Evolutionary conservation across 2,329 filamentous ascomycete species (phyloP).

Genomic region (Escovopsis sp.): DNA sequence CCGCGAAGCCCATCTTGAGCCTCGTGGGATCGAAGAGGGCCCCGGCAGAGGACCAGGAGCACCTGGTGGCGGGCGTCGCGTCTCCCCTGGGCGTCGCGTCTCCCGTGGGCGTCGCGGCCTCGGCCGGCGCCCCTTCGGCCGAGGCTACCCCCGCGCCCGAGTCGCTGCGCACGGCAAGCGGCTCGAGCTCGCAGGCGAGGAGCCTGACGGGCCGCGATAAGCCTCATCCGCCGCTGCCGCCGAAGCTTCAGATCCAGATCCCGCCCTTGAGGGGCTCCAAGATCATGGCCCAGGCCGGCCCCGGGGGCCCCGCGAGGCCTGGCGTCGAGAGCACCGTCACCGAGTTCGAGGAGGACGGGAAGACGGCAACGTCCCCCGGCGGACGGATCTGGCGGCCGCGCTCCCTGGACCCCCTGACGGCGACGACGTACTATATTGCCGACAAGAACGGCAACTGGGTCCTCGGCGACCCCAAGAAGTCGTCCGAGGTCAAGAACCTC

Average conservation of each 20-base stretch:
- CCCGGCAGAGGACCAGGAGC: background rate
- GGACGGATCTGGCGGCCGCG: constrained; percentile 38
- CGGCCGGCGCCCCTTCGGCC: too few species aligned
- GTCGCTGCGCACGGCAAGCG: background rate
- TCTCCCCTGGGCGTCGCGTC: background rate
- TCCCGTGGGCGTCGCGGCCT: background rate
- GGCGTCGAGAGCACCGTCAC: constrained; percentile 31
- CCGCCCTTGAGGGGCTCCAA: constrained; percentile 1
- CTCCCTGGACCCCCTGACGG: constrained; percentile 28
- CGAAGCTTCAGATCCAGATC: constrained; percentile 16
- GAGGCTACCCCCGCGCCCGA: too few species aligned
- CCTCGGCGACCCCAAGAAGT: constrained; percentile 24
- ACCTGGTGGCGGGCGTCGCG: background rate
- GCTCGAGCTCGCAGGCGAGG: background rate
- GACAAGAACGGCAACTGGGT: constrained; percentile 41
- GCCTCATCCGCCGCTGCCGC: constrained; percentile 10
- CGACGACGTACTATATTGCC: constrained; percentile 29
- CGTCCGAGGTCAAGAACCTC: constrained; percentile 13
- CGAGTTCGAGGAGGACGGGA: constrained; percentile 38
- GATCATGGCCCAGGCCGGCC: background rate
- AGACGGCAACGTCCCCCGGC: constrained; percentile 19
- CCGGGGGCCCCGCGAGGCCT: background rate
- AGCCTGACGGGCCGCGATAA: constrained; percentile 5
- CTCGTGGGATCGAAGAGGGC: background rate
- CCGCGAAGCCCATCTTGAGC: constrained; percentile 30